A percentile compares a stretch with the other conserved stretches of the same genome.
phyloP scores from a whole-genome alignment of 1,139 yeast genomes.

The Meyerozyma elateridarum region DNA sequence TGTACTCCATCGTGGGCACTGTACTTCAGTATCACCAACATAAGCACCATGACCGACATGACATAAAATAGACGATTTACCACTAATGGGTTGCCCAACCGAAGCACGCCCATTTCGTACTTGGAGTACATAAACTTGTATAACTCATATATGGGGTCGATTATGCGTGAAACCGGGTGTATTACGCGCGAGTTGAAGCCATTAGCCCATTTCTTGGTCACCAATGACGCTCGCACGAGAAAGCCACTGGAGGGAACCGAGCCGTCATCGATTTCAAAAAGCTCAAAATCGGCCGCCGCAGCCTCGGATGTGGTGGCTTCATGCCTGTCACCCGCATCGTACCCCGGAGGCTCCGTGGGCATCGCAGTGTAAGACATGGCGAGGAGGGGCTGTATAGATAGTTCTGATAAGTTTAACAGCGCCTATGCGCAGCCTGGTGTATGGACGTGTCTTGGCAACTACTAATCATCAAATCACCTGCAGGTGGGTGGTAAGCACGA shows the following conservation, averaged over 20 bases:
- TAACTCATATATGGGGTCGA: slow-evolving; percentile 68
- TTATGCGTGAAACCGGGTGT: slow-evolving; percentile 49
- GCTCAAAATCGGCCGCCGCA: slow-evolving; percentile 22
- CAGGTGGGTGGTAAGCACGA: neutral
- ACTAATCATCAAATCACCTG: too few relatives aligned
- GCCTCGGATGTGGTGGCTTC: slow-evolving; percentile 18
- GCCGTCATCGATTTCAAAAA: slow-evolving; percentile 41
- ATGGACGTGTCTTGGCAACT: too few relatives aligned
- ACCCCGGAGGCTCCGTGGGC: slow-evolving; percentile 5
- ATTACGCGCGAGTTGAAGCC: slow-evolving; percentile 43
- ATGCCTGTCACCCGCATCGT: neutral
- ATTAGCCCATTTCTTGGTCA: slow-evolving; percentile 30
- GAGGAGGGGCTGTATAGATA: slow-evolving; percentile 2
- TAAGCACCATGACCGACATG: slow-evolving; percentile 50
- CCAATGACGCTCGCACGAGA: slow-evolving; percentile 24
- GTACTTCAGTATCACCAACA: slow-evolving; percentile 55
- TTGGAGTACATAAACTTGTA: slow-evolving; percentile 40
- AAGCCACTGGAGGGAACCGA: slow-evolving; percentile 19
- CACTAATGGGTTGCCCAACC: slow-evolving; percentile 80
- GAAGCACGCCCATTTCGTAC: slow-evolving; percentile 55
- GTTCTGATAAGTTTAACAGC: too few relatives aligned
- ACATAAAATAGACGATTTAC: slow-evolving; percentile 75
- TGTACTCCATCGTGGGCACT: slow-evolving; percentile 46
- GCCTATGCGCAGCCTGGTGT: too few relatives aligned
- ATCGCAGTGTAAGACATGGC: slow-evolving; percentile 3